Evolutionary conservation across 768 basidiomycete genomes (phyloP).

Genomic region (Trametes maxima): DNA sequence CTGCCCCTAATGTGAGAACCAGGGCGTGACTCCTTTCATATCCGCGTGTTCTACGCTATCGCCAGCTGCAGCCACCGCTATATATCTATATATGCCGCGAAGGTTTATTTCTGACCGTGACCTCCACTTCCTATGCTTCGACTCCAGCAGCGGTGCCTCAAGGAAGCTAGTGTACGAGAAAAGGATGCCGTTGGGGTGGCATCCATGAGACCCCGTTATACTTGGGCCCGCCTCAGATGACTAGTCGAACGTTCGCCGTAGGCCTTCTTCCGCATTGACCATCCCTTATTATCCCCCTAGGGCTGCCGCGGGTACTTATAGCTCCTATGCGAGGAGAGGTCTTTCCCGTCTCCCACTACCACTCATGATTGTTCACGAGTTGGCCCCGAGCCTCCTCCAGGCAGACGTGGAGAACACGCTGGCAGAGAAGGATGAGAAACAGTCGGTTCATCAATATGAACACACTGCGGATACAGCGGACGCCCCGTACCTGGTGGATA

Average conservation of each 20-base stretch:
- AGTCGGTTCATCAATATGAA: slow-evolving; percentile 3
- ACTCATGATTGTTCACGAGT: neutral
- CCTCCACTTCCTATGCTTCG: neutral
- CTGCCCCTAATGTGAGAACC: neutral
- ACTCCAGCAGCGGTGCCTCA: neutral
- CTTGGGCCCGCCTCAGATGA: slow-evolving; percentile 4
- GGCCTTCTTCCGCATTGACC: neutral
- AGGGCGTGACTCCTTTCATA: neutral
- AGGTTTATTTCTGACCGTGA: neutral
- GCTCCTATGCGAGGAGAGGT: neutral
- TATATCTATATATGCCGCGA: neutral
- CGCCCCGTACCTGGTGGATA: neutral
- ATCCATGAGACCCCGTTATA: neutral
- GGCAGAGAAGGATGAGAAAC: neutral
- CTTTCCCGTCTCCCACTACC: neutral
- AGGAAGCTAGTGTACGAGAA: neutral
- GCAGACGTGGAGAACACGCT: neutral
- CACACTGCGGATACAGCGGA: neutral
- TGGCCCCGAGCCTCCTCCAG: neutral
- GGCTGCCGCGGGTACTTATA: neutral
- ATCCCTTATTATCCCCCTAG: neutral
- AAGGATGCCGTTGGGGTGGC: neutral
- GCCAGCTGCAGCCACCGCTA: no score
- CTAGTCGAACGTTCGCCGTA: neutral
- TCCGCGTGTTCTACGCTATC: neutral